Percentiles rank a stretch among this genome's conserved stretches.
Evolutionary conservation across 352 stramenopile species (phyloP).

Genomic region (Chrysophaeum taylorii): DNA sequence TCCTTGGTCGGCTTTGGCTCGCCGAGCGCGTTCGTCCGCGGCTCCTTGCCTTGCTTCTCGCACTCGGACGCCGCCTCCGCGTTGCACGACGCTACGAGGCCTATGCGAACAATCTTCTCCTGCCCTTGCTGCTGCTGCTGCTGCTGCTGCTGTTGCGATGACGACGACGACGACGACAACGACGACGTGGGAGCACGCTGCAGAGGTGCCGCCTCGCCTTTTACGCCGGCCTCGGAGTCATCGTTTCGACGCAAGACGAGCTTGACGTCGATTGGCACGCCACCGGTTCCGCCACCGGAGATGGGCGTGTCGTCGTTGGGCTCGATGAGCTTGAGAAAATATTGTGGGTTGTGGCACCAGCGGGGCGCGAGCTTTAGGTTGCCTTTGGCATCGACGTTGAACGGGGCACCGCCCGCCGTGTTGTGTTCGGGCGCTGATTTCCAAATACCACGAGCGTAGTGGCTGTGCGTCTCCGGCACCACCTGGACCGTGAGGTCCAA

Average conservation of each 20-base stretch:
- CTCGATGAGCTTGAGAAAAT: conserved; percentile 49
- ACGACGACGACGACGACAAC: too few species aligned
- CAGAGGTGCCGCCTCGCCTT: background rate
- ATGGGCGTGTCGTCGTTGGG: conserved; percentile 30
- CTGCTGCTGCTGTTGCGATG: background rate
- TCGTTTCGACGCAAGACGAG: conserved; percentile 29
- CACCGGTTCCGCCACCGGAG: conserved; percentile 38
- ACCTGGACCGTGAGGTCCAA: conserved; percentile 58
- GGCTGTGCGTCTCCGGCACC: conserved; percentile 51
- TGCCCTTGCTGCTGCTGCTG: conserved; percentile 19
- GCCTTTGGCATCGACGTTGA: conserved; percentile 36
- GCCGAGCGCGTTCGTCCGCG: conserved; percentile 28
- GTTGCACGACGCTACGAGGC: conserved; percentile 29
- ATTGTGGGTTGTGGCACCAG: conserved; percentile 72
- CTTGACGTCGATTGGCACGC: conserved; percentile 45
- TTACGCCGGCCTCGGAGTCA: background rate
- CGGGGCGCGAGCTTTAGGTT: conserved; percentile 23
- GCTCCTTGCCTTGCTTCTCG: conserved; percentile 20
- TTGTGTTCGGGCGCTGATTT: conserved; percentile 37
- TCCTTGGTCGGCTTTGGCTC: conserved; percentile 25
- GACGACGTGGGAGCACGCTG: too few species aligned
- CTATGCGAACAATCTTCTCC: too few species aligned
- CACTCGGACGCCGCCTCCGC: conserved; percentile 18
- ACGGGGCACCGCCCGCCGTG: conserved; percentile 60
- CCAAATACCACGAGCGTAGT: conserved; percentile 49